Base-by-base conservation (phyloP, 441 rosid species). In the Corymbia calophylla region DNA sequence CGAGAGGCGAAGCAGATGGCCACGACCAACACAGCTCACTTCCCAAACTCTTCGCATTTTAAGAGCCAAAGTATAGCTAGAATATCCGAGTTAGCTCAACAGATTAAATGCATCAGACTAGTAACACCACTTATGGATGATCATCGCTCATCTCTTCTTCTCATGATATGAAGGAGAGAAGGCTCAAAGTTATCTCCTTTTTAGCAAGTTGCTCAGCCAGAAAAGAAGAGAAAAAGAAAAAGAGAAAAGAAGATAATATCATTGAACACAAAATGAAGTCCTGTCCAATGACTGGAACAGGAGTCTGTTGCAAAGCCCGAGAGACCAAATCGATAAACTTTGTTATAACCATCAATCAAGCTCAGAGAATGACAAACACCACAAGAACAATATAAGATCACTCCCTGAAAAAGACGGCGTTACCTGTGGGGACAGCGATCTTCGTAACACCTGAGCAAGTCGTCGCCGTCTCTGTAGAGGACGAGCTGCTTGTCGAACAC, bases 381-480 rank as follows among this genome's bases (percentile, higher is more conserved):
- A 31, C 49, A 86, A 9, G 3, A 19, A 53, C 27, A 53, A 54
- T 16, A 53, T 53, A 16, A 16, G 56, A 32, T 31, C 62, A 27
- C 66, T 17, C 64, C 56, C 64, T 31, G 87, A 53, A 27, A 44
- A 77, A 44, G 51, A 77, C 51, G 51, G 84, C n/a, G 84, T 27
- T 90, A 97, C 99, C 99, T 96, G 92, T 97, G 99, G 58, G 98
- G 95, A 89, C 99, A 97, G 35, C 99, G 95, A 95, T 97, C 99
- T 89, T 97, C 96, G 87, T 90, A 94, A 89, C 99, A 97, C 2
- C 92, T 92, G 81, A 97, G 91, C 29, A 89, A 93, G 8, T 98
- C 99, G 4, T 93, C 90, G 7, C 97, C 99, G 90, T 97, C 99
- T 91, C 91, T 96, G 62, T 93, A 97, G 94, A 97, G 91, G 62